Evolutionary conservation across 768 basidiomycete genomes (phyloP), one percentile per base, ranked within the genome.

Genomic region (Aureoboletus auriporus): DNA sequence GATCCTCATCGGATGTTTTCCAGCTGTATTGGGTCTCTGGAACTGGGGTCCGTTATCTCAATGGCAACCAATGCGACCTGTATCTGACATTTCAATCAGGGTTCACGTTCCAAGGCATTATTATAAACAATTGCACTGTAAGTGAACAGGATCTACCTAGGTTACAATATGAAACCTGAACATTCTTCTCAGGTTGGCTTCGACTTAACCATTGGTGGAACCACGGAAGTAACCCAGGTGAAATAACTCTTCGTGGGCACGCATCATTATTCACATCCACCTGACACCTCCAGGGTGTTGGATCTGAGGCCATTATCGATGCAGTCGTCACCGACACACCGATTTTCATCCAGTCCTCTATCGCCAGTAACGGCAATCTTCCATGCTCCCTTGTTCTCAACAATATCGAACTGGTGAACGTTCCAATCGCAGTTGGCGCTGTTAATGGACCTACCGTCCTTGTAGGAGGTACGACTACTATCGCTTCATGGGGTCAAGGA

Each of bases 401-500:
- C 42, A 72, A 72, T 39, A 59, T 72, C 49, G 28, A 53, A 27
- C 52, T 74, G 26, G 57, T 31, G 5, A 66, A 69, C 42, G 72
- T 73, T 28, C 51, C 65, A 1, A 61, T 42, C 4, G 64, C 69
- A 8, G 67, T 77, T n/a, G 67, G 62, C 4, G 33, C 43, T n/a
- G 68, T 53, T 4, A 54, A 55, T 27, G 71, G 71, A 8, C 52
- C 39, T 7, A 65, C 62, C 4, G 53, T 73, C 5, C 63, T 78
- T 13, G 43, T 53, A 0, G 72, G 73, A 8, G 72, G 70, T n/a
- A 67, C 64, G 3, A 64, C 51, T 17, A 63, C 56, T n/a, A 70
- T 70, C 36, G 55, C 66, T 1, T 79, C 80, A 5, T 91, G 88
- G 89, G 86, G 70, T 1, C 87, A 90, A 65, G 89, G 89, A 31